These are phyloP conservation scores for Cudoniella acicularis DNA, from an alignment of 495 filamentous ascomycete genomes.

Conservation along the genomic window DNA sequence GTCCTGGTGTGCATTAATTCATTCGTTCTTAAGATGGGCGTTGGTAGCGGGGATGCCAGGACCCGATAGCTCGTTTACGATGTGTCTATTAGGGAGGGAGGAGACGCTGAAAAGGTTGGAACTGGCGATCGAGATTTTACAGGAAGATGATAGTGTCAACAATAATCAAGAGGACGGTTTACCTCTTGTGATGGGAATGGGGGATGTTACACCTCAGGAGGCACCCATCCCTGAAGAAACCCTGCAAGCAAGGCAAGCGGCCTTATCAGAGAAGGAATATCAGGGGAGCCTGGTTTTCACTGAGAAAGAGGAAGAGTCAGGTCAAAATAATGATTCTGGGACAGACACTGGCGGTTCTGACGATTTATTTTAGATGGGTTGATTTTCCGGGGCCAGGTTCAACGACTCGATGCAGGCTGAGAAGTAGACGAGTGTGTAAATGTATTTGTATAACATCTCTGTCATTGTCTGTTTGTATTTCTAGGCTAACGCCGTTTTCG, in stretches of 20 bases:
- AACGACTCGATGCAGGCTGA: too few relatives aligned
- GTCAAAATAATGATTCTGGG: too few relatives aligned
- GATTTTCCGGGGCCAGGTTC: too few relatives aligned
- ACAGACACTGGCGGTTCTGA: too few relatives aligned
- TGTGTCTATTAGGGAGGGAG: slow-evolving; percentile 60
- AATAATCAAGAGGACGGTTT: too few relatives aligned
- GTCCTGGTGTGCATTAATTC: slow-evolving; percentile 36
- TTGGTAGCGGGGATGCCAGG: slow-evolving; percentile 56
- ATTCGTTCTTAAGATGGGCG: slow-evolving; percentile 66
- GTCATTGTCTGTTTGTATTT: background rate
- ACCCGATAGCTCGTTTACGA: slow-evolving; percentile 51
- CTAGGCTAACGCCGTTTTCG: slow-evolving; percentile 8
- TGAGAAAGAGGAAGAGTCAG: too few relatives aligned
- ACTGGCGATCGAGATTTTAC: slow-evolving; percentile 1
- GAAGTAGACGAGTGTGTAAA: slow-evolving; percentile 14
- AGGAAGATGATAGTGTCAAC: background rate
- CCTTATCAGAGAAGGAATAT: too few relatives aligned
- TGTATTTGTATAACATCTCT: background rate
- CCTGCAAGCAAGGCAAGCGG: too few relatives aligned
- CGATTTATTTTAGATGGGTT: too few relatives aligned
- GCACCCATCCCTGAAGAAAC: slow-evolving; percentile 17
- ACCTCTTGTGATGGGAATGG: too few relatives aligned
- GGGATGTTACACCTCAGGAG: slow-evolving; percentile 18
- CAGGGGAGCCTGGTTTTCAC: too few relatives aligned
- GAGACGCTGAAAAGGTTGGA: slow-evolving; percentile 54